A percentile compares a stretch with the other conserved stretches of the same genome.
Evolutionary conservation across 768 basidiomycete species (phyloP).

Genomic region (Gautieria morchelliformis): DNA sequence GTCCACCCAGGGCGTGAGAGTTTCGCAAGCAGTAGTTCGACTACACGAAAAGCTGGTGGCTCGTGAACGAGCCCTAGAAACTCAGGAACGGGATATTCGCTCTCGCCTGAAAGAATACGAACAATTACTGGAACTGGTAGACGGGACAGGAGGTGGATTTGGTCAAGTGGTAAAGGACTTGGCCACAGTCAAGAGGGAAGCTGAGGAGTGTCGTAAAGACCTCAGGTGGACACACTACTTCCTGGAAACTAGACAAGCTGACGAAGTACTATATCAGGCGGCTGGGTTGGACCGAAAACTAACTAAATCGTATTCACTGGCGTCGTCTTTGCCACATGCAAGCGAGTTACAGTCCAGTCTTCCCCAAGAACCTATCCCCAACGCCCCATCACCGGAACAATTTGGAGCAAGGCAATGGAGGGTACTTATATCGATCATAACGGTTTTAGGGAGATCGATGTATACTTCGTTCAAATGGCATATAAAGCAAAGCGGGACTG

Average conservation of each 20-base stretch:
- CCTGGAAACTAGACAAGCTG: no score
- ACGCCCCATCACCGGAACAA: no score
- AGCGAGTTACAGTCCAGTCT: no score
- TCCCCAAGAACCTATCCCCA: no score
- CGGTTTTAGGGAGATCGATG: no score
- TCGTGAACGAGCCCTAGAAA: constrained; percentile 27
- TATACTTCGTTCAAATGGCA: not conserved
- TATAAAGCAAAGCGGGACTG: not conserved
- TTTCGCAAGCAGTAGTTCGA: constrained; percentile 25
- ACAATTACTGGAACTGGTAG: constrained; percentile 30
- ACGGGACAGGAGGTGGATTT: constrained; percentile 32
- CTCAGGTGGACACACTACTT: constrained; percentile 19
- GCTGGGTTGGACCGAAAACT: constrained; percentile 42
- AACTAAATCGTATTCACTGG: constrained; percentile 6
- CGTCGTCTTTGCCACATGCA: no score
- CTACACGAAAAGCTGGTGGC: constrained; percentile 24
- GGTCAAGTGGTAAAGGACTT: constrained; percentile 40
- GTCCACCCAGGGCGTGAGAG: constrained; percentile 13
- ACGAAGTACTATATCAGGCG: constrained; percentile 11
- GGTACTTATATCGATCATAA: no score
- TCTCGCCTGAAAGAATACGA: constrained; percentile 33
- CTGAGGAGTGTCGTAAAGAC: constrained; percentile 40
- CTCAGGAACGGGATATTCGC: constrained; percentile 30
- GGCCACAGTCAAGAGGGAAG: constrained; percentile 36
- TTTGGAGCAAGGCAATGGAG: no score